A percentile compares a stretch with the other conserved stretches of the same genome.
phyloP scores from a whole-genome alignment of 176 grass and related monocot genomes.

The maize (Zea mays) region DNA sequence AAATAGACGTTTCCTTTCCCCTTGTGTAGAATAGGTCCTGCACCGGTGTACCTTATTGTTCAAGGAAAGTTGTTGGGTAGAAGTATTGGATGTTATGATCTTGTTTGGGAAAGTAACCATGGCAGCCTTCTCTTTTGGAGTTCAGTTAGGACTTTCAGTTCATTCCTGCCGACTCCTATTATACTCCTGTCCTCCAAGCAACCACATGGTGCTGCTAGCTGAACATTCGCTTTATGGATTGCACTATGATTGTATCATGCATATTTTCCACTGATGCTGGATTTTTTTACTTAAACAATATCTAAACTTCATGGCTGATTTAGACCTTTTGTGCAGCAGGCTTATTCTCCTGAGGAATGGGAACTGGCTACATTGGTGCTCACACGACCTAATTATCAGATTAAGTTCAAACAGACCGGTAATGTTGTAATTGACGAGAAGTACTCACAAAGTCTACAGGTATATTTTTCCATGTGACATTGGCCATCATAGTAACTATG shows the following conservation, averaged over 20 bases:
- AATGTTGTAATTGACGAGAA: slow-evolving; percentile 22
- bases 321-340: slow-evolving; percentile 26
- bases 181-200: background rate
- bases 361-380: slow-evolving; percentile 50
- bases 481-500: background rate
- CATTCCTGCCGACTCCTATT: background rate
- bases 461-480: slow-evolving; percentile 34
- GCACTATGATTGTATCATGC: background rate
- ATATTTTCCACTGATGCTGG: background rate
- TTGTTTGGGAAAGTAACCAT: background rate
- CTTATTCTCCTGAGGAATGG: slow-evolving; percentile 68
- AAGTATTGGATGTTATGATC: background rate
- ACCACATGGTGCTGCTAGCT: background rate
- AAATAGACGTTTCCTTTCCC: background rate
- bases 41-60: background rate
- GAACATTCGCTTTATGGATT: background rate
- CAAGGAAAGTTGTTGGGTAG: background rate
- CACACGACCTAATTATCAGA: slow-evolving; percentile 53
- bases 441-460: slow-evolving; percentile 56
- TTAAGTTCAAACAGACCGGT: slow-evolving; percentile 50
- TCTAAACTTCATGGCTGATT: slow-evolving; percentile 4
- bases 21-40: slow-evolving; percentile 8
- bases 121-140: background rate
- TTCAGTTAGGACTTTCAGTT: background rate
- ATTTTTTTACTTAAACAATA: background rate